Evolutionary conservation across 2,329 filamentous ascomycete species (phyloP).

Genomic region (Cladorrhinum sp.): DNA sequence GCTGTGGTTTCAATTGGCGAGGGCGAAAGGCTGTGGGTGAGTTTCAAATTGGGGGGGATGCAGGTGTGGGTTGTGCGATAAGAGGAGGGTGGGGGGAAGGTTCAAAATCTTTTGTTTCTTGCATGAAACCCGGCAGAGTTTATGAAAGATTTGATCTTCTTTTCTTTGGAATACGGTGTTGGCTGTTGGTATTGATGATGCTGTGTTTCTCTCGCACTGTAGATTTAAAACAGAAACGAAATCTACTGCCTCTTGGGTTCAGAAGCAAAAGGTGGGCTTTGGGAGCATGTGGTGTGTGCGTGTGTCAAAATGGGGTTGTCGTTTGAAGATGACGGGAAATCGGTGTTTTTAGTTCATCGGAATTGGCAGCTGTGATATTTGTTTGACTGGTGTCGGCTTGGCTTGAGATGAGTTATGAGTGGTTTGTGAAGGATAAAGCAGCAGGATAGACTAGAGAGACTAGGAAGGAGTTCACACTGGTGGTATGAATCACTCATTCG

Average conservation of each 20-base stretch:
- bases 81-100: not conserved
- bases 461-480: too few species aligned
- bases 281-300: too few species aligned
- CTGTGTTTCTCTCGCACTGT: not conserved
- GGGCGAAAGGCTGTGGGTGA: not conserved
- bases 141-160: not conserved
- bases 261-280: not conserved
- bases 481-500: too few species aligned
- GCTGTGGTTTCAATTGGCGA: not conserved
- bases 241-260: not conserved
- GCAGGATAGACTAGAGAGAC: too few species aligned
- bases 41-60: not conserved
- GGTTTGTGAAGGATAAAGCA: too few species aligned
- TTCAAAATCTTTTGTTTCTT: not conserved
- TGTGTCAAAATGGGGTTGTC: too few species aligned
- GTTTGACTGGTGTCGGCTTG: too few species aligned
- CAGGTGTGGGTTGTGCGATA: not conserved
- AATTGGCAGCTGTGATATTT: too few species aligned
- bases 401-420: too few species aligned
- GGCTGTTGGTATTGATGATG: not conserved
- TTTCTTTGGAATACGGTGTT: not conserved
- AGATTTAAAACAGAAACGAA: not conserved
- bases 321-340: too few species aligned
- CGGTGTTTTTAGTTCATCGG: too few species aligned
- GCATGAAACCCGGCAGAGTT: not conserved